Evolutionary conservation across 306 rosid species (phyloP).

Genomic region (Hippophae rhamnoides): DNA sequence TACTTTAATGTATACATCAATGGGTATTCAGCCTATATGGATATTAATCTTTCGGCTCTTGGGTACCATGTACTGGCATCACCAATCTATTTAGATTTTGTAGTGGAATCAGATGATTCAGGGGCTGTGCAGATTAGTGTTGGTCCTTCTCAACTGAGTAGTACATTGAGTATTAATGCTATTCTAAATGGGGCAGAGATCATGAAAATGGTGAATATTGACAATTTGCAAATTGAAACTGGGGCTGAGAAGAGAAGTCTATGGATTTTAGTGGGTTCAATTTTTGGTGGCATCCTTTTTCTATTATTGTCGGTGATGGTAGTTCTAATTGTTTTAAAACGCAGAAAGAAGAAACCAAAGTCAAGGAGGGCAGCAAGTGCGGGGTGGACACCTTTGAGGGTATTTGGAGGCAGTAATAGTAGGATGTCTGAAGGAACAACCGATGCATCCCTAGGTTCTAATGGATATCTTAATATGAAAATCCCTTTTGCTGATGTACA

Average conservation of each 20-base stretch:
- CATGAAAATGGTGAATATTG: conserved; percentile 56
- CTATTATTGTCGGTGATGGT: conserved; percentile 30
- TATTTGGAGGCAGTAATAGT: conserved; percentile 76
- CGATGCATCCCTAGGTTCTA: conserved; percentile 57
- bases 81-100: conserved; percentile 67
- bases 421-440: conserved; percentile 61
- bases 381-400: conserved; percentile 71
- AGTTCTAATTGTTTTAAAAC: conserved; percentile 37
- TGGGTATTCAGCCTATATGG: conserved; percentile 56
- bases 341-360: conserved; percentile 56
- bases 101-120: conserved; percentile 48
- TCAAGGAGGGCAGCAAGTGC: conserved; percentile 50
- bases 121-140: conserved; percentile 59
- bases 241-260: conserved; percentile 21
- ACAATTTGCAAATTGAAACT: conserved; percentile 5
- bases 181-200: conserved; percentile 97
- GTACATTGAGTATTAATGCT: conserved; percentile 56
- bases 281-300: conserved; percentile 52
- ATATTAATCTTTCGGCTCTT: conserved; percentile 67
- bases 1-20: conserved; percentile 81
- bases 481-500: conserved; percentile 72
- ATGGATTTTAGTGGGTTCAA: conserved; percentile 51
- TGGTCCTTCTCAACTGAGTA: conserved; percentile 81
- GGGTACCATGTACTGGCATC: conserved; percentile 53
- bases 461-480: conserved; percentile 65